A percentile compares a stretch with the other conserved stretches of the same genome.
Conservation (phyloP, 2,329 filamentous ascomycete species). For the Thermoascus crustaceus region DNA sequence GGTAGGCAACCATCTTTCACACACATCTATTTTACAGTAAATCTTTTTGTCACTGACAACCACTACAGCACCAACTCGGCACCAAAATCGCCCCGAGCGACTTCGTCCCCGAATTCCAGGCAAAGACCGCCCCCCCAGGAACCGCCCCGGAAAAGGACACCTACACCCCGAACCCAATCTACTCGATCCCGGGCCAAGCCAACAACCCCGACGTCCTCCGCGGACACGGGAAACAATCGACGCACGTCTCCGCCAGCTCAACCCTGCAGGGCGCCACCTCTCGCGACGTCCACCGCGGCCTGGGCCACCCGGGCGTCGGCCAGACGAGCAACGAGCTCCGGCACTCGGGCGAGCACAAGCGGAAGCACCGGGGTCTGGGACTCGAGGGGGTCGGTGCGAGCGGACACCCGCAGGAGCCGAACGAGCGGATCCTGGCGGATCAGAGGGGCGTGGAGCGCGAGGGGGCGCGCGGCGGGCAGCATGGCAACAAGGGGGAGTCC, state of each 20-base stretch:
- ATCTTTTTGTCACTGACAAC: conserved; percentile 11
- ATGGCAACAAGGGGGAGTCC: conserved; percentile 21
- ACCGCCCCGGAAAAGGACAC: conserved; percentile 51
- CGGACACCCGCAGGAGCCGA: conserved; percentile 10
- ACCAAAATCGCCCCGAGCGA: conserved; percentile 46
- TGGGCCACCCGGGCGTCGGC: conserved; percentile 45
- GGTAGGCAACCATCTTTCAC: conserved; percentile 33
- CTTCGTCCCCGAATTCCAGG: conserved; percentile 57
- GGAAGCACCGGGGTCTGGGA: conserved; percentile 36
- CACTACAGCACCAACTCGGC: conserved; percentile 55
- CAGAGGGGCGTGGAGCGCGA: conserved; percentile 24
- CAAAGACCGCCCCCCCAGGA: conserved; percentile 53
- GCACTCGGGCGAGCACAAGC: conserved; percentile 37
- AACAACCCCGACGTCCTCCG: conserved; percentile 33
- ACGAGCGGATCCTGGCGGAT: conserved; percentile 16
- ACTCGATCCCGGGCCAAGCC: conserved; percentile 30
- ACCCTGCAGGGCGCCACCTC: conserved; percentile 47
- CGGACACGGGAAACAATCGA: conserved; percentile 32
- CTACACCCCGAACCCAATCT: conserved; percentile 36
- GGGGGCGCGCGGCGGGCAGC: conserved; percentile 12
- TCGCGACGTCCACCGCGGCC: conserved; percentile 44
- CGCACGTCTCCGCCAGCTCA: conserved; percentile 36
- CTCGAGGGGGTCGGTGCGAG: conserved; percentile 38
- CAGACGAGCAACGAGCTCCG: conserved; percentile 41
- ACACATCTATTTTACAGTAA: neutral